A percentile compares a stretch with the other conserved stretches of the same genome.
Evolutionary conservation across 192 early-diverging fungal species (phyloP).

Genomic region (Umbelopsis sp.): DNA sequence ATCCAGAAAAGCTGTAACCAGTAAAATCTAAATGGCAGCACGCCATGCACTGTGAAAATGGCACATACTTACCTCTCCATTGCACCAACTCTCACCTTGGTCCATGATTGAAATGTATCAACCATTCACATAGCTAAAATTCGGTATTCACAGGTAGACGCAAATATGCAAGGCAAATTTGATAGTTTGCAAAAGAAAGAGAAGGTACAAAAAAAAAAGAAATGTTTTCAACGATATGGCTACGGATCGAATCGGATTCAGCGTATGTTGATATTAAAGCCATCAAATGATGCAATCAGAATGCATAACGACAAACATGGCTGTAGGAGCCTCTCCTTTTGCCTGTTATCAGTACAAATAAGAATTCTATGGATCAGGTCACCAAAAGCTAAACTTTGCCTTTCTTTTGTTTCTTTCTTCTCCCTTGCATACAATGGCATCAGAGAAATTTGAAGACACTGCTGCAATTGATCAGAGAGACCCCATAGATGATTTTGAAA

Average conservation of each 20-base stretch:
- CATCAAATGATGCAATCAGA: conserved; percentile 3
- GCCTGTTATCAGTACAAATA: background rate
- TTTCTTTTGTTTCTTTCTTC: background rate
- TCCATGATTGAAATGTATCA: too few relatives aligned
- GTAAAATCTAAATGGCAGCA: background rate
- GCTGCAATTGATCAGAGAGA: background rate
- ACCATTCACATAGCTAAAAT: too few relatives aligned
- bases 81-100: background rate
- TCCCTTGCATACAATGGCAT: background rate
- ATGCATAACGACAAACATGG: background rate
- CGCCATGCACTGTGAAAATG: conserved; percentile 2
- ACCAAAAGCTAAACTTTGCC: background rate
- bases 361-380: background rate
- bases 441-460: background rate
- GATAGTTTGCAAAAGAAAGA: too few relatives aligned
- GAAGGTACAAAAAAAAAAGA: too few relatives aligned
- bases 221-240: too few relatives aligned
- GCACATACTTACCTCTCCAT: background rate
- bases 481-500: background rate
- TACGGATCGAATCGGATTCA: too few relatives aligned
- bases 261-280: background rate
- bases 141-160: too few relatives aligned
- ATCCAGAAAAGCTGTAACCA: background rate
- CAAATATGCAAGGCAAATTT: too few relatives aligned
- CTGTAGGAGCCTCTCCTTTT: background rate